Evolutionary conservation across 169 alveolate species (phyloP).

Genomic region (Cryptosporidium ubiquitum): DNA sequence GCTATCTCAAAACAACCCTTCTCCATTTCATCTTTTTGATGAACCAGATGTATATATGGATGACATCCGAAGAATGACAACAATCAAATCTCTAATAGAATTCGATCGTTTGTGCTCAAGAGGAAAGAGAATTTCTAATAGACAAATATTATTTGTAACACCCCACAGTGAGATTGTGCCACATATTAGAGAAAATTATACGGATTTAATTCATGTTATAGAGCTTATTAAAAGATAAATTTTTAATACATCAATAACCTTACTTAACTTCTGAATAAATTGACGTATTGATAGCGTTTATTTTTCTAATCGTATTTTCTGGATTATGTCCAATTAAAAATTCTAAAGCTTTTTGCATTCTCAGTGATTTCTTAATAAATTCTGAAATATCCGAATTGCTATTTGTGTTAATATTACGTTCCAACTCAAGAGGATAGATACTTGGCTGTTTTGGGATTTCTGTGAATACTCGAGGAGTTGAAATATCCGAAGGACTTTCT

Average conservation of each 20-base stretch:
- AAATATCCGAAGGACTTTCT: background rate
- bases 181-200: constrained; percentile 30
- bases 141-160: constrained; percentile 43
- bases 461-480: constrained; percentile 39
- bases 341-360: constrained; percentile 43
- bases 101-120: constrained; percentile 28
- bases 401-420: background rate
- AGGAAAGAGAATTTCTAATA: background rate
- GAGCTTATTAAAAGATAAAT: constrained; percentile 13
- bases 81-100: constrained; percentile 26
- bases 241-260: background rate
- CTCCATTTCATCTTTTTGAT: constrained; percentile 80
- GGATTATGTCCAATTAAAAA: background rate
- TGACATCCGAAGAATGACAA: constrained; percentile 78
- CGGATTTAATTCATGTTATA: constrained; percentile 16
- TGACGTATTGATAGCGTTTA: background rate
- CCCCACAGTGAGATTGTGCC: constrained; percentile 63
- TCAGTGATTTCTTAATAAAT: constrained; percentile 21
- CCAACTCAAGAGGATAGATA: constrained; percentile 48
- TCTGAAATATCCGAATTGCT: constrained; percentile 6
- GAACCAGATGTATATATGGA: constrained; percentile 82
- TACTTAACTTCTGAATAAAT: background rate
- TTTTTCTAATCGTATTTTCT: background rate
- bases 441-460: constrained; percentile 70
- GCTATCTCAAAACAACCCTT: constrained; percentile 76